Base-by-base conservation (phyloP, 2,329 filamentous ascomycete genomes). In the Diaporthe citriasiana region DNA sequence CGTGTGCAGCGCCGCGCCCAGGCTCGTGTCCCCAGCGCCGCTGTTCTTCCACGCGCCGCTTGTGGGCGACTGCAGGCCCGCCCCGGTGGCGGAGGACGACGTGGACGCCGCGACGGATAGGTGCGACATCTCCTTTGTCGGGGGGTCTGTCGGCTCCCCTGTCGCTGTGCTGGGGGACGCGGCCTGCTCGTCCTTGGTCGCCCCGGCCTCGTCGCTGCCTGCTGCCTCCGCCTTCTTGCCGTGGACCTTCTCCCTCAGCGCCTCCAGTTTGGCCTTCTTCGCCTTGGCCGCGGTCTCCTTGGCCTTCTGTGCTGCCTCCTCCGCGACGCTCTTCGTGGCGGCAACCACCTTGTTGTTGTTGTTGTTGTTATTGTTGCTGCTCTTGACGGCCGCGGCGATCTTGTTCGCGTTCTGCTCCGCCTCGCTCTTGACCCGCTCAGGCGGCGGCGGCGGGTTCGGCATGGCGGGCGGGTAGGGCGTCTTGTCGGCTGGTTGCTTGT, bases 221-320 rank as follows among this genome's bases (percentile, higher is more conserved):
- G 45, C 71, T 38, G 45, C 55, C 53, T 73, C 63, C 1, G 53
- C 65, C 42, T 69, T 72, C 65, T 87, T 87, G 68, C 87, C 87
- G 76, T 90, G 81, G 7, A 89, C 88, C 81, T 90, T 90, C 72
- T 89, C 86, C 71, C 88, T 84, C 75, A 91, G 80, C 78, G 81
- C 84, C 76, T 89, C 85, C 75, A 91, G 84, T 72, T 87, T 87
- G 77, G 88, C 83, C 77, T 91, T 86, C 83, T 92, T 92, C 69
- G 91, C 91, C 82, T 89, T 92, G 78, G 87, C 83, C 1, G 90
- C 91, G 65, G 89, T 91, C 80, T 95, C 92, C 78, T 94, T 70
- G 66, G 91, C 91, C 82, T 89, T 92, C 78, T 88, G 84, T 0
- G 91, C 91, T 65, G 89, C 91, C 80, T 95, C 92, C 78, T 94